Evolutionary conservation across 441 rosid species (phyloP), one percentile per base, ranked within the genome.

Genomic region (Breynia disticha): DNA sequence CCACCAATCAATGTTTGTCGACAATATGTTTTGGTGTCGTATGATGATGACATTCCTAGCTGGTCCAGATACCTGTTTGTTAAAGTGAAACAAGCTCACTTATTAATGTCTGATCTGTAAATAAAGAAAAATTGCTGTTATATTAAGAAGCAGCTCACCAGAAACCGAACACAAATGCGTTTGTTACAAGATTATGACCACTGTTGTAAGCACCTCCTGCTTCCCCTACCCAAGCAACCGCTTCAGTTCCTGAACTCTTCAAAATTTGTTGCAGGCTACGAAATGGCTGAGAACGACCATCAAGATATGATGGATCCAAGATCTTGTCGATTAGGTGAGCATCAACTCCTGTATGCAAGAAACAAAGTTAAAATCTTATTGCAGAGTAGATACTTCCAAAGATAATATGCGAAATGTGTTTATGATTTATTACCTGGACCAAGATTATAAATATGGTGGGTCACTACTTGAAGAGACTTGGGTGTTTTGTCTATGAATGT

Each of bases 121-220:
- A 19, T 11, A 20, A n/a, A 19, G 9, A 16, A 16, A 52, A 38
- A 5, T 45, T 45, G 48, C 48, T 5, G 2, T 21, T 16, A 17
- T 47, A 15, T n/a, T 10, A 5, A n/a, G 19, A 5, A 9, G 46
- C 13, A 2, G 7, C 11, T 62, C 85, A 91, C 98, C 97, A 93
- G 95, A 93, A 88, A 62, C 97, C 84, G 60, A 75, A 88, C 42
- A 88, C 95, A 57, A 93, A 93, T 7, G 98, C 84, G 67, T 93
- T 81, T 4, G 95, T 79, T 64, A 93, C 95, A 32, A 64, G 86
- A 69, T 88, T 75, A 50, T 48, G 77, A 21, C 98, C 97, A n/a
- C 97, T 88, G 74, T 86, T 93, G 73, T 83, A 88, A 47, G 97
- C 98, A 42, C 98, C 97, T 63, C 98, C 98, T 17, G 97, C 68